phyloP scores from a whole-genome alignment of 768 basidiomycete genomes.

The Leccinum incarnatum region DNA sequence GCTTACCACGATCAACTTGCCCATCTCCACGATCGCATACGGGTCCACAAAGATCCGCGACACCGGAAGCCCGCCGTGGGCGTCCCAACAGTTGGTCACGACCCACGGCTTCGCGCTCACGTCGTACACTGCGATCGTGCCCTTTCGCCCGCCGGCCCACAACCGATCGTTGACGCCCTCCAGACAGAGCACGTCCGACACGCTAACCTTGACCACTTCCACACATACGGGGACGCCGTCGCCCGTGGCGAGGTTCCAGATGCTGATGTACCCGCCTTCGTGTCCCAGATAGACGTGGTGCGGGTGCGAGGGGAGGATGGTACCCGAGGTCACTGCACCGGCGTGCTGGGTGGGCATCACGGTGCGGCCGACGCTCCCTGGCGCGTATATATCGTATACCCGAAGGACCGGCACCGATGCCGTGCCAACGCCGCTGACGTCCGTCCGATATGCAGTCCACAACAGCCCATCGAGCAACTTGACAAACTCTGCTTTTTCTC shows the following conservation, averaged over 20 bases:
- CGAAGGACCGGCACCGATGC: slow-evolving; percentile 69
- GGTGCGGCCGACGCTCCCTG: slow-evolving; percentile 52
- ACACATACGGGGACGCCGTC: slow-evolving; percentile 63
- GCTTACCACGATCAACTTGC: slow-evolving; percentile 70
- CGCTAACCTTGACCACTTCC: slow-evolving; percentile 76
- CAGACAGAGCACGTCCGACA: slow-evolving; percentile 77
- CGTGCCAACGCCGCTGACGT: slow-evolving; percentile 41
- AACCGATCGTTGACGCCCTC: slow-evolving; percentile 81
- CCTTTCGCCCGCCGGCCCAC: slow-evolving; percentile 87
- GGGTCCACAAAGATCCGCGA: slow-evolving; percentile 66
- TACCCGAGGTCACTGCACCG: slow-evolving; percentile 80
- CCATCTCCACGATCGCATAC: slow-evolving; percentile 66
- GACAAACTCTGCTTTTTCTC: slow-evolving; percentile 82
- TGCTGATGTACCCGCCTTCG: slow-evolving; percentile 83
- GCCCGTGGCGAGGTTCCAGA: slow-evolving; percentile 64
- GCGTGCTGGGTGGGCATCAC: slow-evolving; percentile 66
- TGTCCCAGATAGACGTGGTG: slow-evolving; percentile 80
- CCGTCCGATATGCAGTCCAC: slow-evolving; percentile 73
- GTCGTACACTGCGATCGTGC: slow-evolving; percentile 80
- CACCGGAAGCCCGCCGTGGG: slow-evolving; percentile 68
- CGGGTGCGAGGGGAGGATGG: slow-evolving; percentile 67
- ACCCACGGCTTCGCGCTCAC: slow-evolving; percentile 73
- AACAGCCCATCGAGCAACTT: slow-evolving; percentile 70
- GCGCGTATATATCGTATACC: slow-evolving; percentile 72
- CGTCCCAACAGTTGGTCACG: slow-evolving; percentile 85